Evolutionary conservation across 352 stramenopile genomes (phyloP).

Genomic region (Ophiocytium majus): DNA sequence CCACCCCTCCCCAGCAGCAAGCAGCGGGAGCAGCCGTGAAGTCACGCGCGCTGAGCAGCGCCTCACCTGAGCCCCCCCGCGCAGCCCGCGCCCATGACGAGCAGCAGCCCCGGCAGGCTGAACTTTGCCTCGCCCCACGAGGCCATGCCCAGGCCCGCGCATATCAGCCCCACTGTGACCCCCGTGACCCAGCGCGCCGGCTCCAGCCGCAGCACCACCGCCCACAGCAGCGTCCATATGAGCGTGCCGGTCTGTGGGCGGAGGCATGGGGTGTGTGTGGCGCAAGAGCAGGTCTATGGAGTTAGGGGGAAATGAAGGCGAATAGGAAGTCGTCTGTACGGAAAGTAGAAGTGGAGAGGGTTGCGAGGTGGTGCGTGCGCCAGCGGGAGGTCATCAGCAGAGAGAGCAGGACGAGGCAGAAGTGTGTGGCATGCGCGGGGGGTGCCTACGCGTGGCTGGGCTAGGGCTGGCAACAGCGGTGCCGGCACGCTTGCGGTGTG

Average conservation of each 20-base stretch:
- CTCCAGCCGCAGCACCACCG: constrained; percentile 54
- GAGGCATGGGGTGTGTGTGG: too few relatives aligned
- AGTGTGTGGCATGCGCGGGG: too few relatives aligned
- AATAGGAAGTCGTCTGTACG: constrained; percentile 12
- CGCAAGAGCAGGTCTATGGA: too few relatives aligned
- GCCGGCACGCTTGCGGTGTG: too few relatives aligned
- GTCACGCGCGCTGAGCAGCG: too few relatives aligned
- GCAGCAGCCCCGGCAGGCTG: constrained; percentile 45
- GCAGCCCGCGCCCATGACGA: constrained; percentile 48
- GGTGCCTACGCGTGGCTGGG: too few relatives aligned
- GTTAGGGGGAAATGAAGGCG: not conserved
- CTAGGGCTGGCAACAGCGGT: too few relatives aligned
- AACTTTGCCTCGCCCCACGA: constrained; percentile 51
- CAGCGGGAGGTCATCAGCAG: too few relatives aligned
- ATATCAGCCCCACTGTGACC: constrained; percentile 36
- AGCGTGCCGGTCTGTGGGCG: constrained; percentile 20
- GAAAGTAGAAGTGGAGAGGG: not conserved
- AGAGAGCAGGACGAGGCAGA: too few relatives aligned
- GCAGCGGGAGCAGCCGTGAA: too few relatives aligned
- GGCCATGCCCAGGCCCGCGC: constrained; percentile 44
- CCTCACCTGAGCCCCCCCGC: constrained; percentile 45
- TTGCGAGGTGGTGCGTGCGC: too few relatives aligned
- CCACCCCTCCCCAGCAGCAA: too few relatives aligned
- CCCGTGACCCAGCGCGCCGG: constrained; percentile 27
- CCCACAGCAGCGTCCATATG: constrained; percentile 54